Conservation (phyloP, 2,329 filamentous ascomycete genomes). For the Cladobotryum mycophilum region DNA sequence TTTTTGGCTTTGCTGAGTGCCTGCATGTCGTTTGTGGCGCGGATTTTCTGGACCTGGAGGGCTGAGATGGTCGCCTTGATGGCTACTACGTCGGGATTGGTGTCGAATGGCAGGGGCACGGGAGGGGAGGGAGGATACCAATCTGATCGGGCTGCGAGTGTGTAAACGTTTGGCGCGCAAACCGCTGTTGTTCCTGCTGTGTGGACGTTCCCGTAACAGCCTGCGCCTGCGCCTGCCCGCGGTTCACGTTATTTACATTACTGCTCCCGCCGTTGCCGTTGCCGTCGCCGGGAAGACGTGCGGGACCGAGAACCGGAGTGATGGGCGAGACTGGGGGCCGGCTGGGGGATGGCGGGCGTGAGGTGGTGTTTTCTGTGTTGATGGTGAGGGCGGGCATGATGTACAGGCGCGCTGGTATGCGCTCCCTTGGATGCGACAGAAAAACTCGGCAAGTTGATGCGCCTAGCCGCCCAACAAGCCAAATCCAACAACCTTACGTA, state of each 20-base stretch:
- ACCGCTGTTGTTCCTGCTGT: constrained; percentile 11
- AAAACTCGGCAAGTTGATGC: too few species aligned
- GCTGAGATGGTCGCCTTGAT: constrained; percentile 79
- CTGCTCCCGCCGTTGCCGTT: not conserved
- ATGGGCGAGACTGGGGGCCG: constrained; percentile 50
- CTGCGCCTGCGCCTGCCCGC: not conserved
- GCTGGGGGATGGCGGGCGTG: constrained; percentile 38
- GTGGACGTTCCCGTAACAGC: not conserved
- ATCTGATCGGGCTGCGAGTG: constrained; percentile 39
- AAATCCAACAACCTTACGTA: too few species aligned
- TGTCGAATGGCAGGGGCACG: constrained; percentile 50
- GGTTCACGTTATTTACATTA: not conserved
- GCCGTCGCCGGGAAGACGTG: constrained; percentile 21
- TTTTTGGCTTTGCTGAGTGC: constrained; percentile 63
- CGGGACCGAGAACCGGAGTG: constrained; percentile 38
- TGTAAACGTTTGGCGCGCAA: constrained; percentile 33
- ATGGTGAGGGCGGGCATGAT: constrained; percentile 26
- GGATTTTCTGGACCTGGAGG: constrained; percentile 77
- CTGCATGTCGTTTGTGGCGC: constrained; percentile 69
- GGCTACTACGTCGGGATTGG: constrained; percentile 81
- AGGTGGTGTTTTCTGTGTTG: constrained; percentile 21
- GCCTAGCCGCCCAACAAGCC: too few species aligned
- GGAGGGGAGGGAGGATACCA: constrained; percentile 42
- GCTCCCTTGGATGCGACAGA: too few species aligned
- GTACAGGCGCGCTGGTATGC: not conserved